Conservation (phyloP, 306 rosid species). For the Delonix regia region DNA sequence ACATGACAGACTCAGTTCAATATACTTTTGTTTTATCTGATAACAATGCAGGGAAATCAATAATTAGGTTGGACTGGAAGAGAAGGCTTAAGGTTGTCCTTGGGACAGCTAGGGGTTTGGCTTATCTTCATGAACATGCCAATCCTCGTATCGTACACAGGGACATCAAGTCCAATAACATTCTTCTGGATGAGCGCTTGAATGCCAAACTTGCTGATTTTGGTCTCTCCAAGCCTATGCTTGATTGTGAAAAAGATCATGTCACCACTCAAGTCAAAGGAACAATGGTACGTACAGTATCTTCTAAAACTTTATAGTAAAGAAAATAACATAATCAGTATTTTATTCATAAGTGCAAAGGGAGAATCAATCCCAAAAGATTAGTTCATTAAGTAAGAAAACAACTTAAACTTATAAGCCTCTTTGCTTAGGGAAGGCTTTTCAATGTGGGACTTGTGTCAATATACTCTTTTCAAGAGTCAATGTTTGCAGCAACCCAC, state of each 20-base stretch:
- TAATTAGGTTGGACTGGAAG: constrained; percentile 56
- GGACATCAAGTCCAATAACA: constrained; percentile 69
- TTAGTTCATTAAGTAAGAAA: no score
- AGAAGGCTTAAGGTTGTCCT: constrained; percentile 57
- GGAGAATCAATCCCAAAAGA: no score
- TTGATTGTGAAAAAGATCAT: constrained; percentile 48
- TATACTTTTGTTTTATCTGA: not conserved
- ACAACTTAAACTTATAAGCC: no score
- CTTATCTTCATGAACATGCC: constrained; percentile 72
- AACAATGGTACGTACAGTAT: constrained; percentile 56
- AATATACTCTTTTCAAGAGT: no score
- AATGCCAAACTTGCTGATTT: constrained; percentile 72
- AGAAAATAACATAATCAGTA: not conserved
- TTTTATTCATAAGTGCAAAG: no score
- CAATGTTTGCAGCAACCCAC: no score
- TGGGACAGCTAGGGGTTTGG: constrained; percentile 67
- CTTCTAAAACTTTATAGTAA: not conserved
- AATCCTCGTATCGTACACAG: constrained; percentile 75
- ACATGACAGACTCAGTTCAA: not conserved
- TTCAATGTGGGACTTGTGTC: no score
- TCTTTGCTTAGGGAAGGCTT: no score
- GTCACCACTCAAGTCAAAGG: constrained; percentile 67
- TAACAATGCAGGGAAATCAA: constrained; percentile 50
- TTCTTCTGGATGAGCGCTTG: constrained; percentile 53
- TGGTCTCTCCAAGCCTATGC: constrained; percentile 64